phyloP scores from a whole-genome alignment of 192 early-diverging fungal species.

The Mortierella hygrophila region DNA sequence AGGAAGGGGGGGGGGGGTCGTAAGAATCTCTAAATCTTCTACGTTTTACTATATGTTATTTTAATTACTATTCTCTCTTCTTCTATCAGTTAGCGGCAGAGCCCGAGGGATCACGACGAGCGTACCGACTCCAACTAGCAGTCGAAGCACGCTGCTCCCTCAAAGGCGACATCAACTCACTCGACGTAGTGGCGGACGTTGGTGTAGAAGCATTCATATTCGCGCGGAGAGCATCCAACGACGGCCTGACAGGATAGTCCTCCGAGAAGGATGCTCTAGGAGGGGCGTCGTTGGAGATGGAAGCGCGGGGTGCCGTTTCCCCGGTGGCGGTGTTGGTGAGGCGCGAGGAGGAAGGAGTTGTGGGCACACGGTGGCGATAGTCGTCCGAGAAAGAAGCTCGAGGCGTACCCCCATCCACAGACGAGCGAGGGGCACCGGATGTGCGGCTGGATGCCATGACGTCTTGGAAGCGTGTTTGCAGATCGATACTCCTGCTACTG shows the following conservation, averaged over 20 bases:
- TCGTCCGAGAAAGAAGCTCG: background rate
- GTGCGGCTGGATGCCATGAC: background rate
- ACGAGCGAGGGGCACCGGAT: background rate
- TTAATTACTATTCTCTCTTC: background rate
- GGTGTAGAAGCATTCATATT: background rate
- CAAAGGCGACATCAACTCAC: background rate
- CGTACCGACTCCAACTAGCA: background rate
- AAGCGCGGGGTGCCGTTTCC: background rate
- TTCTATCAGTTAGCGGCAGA: background rate
- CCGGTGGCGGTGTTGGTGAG: background rate
- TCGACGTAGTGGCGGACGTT: background rate
- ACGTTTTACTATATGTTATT: too few species aligned
- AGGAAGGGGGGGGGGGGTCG: too few species aligned
- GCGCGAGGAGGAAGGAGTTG: background rate
- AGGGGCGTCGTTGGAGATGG: background rate
- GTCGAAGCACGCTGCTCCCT: background rate
- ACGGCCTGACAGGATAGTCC: background rate
- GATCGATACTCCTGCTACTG: background rate
- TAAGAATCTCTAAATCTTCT: too few species aligned
- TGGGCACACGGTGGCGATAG: background rate
- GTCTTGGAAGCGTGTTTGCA: background rate
- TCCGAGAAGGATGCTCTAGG: slow-evolving; percentile 24
- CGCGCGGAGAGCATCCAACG: background rate
- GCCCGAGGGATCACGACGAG: background rate
- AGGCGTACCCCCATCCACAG: background rate